Conservation (phyloP, 176 grass and related monocot species). For the Cenchrus purpureus region DNA sequence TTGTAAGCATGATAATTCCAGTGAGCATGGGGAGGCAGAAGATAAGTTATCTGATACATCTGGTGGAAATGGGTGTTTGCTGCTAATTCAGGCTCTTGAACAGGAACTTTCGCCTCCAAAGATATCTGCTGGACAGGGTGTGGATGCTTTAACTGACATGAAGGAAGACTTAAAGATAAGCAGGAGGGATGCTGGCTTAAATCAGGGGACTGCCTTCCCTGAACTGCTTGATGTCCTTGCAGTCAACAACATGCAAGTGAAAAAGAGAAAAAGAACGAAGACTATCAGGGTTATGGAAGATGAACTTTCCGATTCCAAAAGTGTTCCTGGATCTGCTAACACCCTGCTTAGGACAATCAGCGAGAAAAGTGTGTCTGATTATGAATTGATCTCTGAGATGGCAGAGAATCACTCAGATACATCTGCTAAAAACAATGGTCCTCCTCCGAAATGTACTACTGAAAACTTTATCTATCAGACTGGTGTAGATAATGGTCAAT, state of each 20-base stretch:
- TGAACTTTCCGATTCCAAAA: slow-evolving; percentile 40
- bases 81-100: slow-evolving; percentile 61
- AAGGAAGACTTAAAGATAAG: slow-evolving; percentile 23
- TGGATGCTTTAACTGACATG: slow-evolving; percentile 17
- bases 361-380: slow-evolving; percentile 45
- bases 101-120: slow-evolving; percentile 51
- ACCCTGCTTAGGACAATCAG: slow-evolving; percentile 40
- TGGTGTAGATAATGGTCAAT: slow-evolving; percentile 39
- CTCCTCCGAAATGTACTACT: slow-evolving; percentile 19
- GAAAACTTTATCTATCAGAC: slow-evolving; percentile 19
- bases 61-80: slow-evolving; percentile 55
- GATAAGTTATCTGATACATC: slow-evolving; percentile 46
- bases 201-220: slow-evolving; percentile 10
- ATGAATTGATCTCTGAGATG: slow-evolving; percentile 30
- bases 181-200: slow-evolving; percentile 24
- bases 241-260: slow-evolving; percentile 24
- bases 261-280: slow-evolving; percentile 52
- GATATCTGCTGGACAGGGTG: not conserved
- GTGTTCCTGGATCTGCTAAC: slow-evolving; percentile 33
- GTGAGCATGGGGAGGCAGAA: slow-evolving; percentile 46
- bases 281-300: slow-evolving; percentile 44
- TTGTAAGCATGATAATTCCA: slow-evolving; percentile 51
- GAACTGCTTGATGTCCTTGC: slow-evolving; percentile 32
- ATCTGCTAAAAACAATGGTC: not conserved
- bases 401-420: slow-evolving; percentile 33